These are phyloP conservation scores for Aspergillus campestris DNA, from an alignment of 495 filamentous ascomycete genomes.

Conservation along the genomic window DNA sequence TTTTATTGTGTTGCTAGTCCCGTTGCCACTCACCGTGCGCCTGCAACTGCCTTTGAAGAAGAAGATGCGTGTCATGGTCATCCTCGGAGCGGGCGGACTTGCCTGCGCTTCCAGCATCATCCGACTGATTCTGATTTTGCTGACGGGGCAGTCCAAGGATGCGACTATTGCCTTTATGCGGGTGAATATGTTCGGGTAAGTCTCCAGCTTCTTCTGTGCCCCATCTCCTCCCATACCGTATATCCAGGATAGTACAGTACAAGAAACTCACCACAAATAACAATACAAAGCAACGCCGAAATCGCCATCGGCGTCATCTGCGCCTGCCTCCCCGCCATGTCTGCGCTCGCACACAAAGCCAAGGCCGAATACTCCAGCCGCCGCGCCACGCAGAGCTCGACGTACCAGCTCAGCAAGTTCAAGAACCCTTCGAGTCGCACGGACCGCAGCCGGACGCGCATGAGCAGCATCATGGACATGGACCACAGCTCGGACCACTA, in stretches of 20 bases:
- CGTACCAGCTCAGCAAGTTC: slow-evolving; percentile 14
- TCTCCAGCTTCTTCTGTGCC: background rate
- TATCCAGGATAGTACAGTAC: slow-evolving; percentile 6
- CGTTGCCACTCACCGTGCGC: slow-evolving; percentile 22
- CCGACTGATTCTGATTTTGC: slow-evolving; percentile 25
- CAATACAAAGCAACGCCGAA: slow-evolving; percentile 20
- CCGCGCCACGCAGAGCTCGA: slow-evolving; percentile 4
- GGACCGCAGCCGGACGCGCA: slow-evolving; percentile 6
- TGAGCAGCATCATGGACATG: slow-evolving; percentile 7
- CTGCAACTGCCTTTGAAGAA: slow-evolving; percentile 26
- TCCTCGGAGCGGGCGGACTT: slow-evolving; percentile 31
- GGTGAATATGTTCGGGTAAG: slow-evolving; percentile 30
- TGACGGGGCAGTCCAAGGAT: slow-evolving; percentile 19
- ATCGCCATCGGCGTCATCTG: slow-evolving; percentile 32
- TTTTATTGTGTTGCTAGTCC: slow-evolving; percentile 26
- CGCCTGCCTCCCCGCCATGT: slow-evolving; percentile 31
- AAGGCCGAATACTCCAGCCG: slow-evolving; percentile 16
- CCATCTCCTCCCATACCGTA: background rate
- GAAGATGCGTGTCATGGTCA: slow-evolving; percentile 25
- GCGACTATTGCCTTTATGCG: slow-evolving; percentile 27
- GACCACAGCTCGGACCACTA: slow-evolving; percentile 14
- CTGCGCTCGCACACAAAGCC: slow-evolving; percentile 15
- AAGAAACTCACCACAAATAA: background rate
- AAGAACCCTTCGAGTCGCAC: slow-evolving; percentile 4
- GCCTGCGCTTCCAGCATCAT: slow-evolving; percentile 30